Percentiles rank a stretch among this genome's conserved stretches.
Evolutionary conservation across 345 rosid genomes (phyloP).

Genomic region (Bruguiera parviflora): DNA sequence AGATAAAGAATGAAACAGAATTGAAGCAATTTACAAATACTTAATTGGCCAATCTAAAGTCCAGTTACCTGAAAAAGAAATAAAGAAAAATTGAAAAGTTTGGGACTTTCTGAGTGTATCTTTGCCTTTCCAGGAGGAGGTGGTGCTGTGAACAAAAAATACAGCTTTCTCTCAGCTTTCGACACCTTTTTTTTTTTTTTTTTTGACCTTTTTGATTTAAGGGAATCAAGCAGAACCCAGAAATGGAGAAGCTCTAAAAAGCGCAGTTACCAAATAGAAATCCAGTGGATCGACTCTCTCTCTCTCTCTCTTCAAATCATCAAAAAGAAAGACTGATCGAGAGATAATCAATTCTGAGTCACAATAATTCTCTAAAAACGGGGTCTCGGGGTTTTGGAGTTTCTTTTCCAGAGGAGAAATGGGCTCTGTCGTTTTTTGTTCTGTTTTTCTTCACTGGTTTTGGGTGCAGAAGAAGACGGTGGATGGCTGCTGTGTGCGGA

Average conservation of each 20-base stretch:
- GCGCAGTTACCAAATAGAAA: neutral
- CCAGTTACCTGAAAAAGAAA: constrained; percentile 5
- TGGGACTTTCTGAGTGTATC: neutral
- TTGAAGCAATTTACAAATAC: neutral
- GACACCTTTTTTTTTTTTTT: neutral
- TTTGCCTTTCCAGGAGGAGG: neutral
- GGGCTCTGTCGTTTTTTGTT: neutral
- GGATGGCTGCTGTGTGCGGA: constrained; percentile 1
- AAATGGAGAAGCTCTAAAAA: neutral
- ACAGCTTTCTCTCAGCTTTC: neutral
- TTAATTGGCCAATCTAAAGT: neutral
- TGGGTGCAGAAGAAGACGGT: neutral
- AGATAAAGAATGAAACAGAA: neutral
- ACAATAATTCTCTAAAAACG: constrained; percentile 12
- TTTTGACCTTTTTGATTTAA: no score
- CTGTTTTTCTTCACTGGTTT: neutral
- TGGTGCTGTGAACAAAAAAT: neutral
- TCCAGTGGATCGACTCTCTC: constrained; percentile 8
- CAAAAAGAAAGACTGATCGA: neutral
- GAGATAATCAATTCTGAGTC: neutral
- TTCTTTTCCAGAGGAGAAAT: no score
- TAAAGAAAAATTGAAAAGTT: neutral
- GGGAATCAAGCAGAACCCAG: constrained; percentile 10
- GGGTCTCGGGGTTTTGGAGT: neutral
- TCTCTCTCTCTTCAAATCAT: constrained; percentile 4